phyloP scores from a whole-genome alignment of 345 rosid genomes.

The Populus pruinosa region DNA sequence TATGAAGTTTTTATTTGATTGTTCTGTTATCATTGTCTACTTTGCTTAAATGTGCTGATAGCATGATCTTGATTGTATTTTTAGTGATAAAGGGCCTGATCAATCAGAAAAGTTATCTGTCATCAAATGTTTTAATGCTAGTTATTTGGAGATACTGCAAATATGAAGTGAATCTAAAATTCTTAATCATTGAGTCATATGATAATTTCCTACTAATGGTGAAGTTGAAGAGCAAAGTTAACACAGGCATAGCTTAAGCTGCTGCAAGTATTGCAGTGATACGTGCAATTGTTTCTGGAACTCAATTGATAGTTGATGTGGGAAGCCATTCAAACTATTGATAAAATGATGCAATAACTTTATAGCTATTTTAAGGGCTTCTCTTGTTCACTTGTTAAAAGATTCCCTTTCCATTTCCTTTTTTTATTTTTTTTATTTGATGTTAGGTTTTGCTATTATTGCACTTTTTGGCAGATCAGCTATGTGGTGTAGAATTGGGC shows the following conservation, averaged over 20 bases:
- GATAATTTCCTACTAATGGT: neutral
- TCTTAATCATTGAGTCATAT: neutral
- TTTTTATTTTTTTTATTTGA: neutral
- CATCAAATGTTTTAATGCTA: neutral
- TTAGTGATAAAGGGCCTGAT: neutral
- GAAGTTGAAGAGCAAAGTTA: conserved; percentile 1
- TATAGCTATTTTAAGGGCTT: neutral
- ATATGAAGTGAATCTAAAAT: neutral
- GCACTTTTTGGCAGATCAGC: neutral
- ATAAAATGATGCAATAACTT: neutral
- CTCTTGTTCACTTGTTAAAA: neutral
- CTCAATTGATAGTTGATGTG: neutral
- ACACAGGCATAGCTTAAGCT: neutral
- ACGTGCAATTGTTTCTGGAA: neutral
- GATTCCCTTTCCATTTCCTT: neutral
- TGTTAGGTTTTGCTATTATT: neutral
- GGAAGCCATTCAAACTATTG: neutral
- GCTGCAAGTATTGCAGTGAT: neutral
- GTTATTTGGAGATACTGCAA: neutral
- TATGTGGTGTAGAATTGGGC: neutral
- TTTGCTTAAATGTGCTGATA: neutral
- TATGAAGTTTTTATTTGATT: neutral
- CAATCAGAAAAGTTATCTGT: neutral
- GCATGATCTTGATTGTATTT: neutral
- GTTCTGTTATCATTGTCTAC: neutral